Conservation (phyloP, 2,329 filamentous ascomycete genomes). For the Verticillium longisporum region DNA sequence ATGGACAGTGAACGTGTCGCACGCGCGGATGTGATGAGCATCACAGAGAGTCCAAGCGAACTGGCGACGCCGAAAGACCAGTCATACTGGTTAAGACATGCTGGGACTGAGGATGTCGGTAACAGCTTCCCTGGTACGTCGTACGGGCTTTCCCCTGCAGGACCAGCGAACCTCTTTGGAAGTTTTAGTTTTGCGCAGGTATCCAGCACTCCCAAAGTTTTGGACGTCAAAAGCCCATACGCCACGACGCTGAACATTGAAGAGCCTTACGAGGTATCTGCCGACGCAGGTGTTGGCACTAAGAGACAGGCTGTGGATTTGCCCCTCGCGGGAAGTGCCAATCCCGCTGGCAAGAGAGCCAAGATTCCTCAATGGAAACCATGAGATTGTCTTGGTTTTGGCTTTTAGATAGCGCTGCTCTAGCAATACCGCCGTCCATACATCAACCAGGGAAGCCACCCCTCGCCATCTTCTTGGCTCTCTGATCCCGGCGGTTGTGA, state of each 20-base stretch:
- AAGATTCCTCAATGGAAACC: conserved; percentile 12
- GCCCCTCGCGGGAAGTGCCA: conserved; percentile 11
- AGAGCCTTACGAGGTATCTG: conserved; percentile 21
- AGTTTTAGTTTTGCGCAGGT: conserved; percentile 14
- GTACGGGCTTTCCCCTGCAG: conserved; percentile 17
- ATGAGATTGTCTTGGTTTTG: not conserved
- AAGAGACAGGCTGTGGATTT: conserved; percentile 1
- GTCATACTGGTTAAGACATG: conserved; percentile 19
- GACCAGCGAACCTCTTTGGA: conserved; percentile 14
- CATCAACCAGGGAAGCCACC: conserved; percentile 28
- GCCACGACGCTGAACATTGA: conserved; percentile 26
- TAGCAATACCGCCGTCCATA: not conserved
- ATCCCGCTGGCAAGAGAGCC: conserved; percentile 17
- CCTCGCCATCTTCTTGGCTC: conserved; percentile 59
- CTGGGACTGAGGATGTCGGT: conserved; percentile 25
- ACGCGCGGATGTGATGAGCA: conserved; percentile 16
- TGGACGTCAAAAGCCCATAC: conserved; percentile 30
- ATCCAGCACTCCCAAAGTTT: conserved; percentile 21
- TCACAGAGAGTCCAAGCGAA: conserved; percentile 31
- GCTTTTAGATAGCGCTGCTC: not conserved
- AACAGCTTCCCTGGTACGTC: conserved; percentile 20
- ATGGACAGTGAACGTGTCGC: conserved; percentile 27
- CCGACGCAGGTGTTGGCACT: not conserved
- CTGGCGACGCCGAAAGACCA: conserved; percentile 33
- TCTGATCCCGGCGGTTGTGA: conserved; percentile 72